Evolutionary conservation across 441 rosid species (phyloP), one percentile per base, ranked within the genome.

Genomic region (Arabidopsis hybrid): DNA sequence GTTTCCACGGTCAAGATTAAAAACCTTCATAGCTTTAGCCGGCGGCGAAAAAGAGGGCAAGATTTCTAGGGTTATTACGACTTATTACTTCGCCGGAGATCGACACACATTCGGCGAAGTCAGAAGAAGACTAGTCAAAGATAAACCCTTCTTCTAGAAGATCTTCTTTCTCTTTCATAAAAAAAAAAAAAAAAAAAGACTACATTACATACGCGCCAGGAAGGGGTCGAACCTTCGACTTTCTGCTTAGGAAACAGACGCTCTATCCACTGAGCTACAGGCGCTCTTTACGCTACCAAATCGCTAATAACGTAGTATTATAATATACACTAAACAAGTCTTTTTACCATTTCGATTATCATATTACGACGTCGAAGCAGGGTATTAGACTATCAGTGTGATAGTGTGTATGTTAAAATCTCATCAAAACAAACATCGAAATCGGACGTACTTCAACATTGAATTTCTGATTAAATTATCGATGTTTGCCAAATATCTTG

Each of bases 231-330:
- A 90, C 91, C 94, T 88, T 82, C 84, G 90, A 76, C 95, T 80
- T 90, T 87, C 95, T 89, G 88, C 90, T 91, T 86, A 91, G 93
- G 92, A 90, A 93, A 86, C 92, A 89, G 92, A 88, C 95, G 90
- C 97, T 89, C 95, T 89, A 86, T 89, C 95, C 92, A 91, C 97
- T 88, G 93, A 89, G 98, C 93, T 84, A 89, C 92, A 84, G 84
- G 95, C 91, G 87, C 96, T 13, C 6, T 0, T 43, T 5, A 13
- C 7, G 32, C 5, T 29, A 29, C 26, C 26, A 21, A 21, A 0
- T 21, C 26, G 26, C 26, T 21, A 21, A 21, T 21, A 21, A 21
- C 26, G 26, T 21, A 21, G 26, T 21, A 21, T 21, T 21, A 29
- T 4, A 29, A 29, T 4, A 0, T 3, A 29, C 3, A 29, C 3